phyloP scores from a whole-genome alignment of 2,329 filamentous ascomycete genomes.

The Hypoxylon sp. region DNA sequence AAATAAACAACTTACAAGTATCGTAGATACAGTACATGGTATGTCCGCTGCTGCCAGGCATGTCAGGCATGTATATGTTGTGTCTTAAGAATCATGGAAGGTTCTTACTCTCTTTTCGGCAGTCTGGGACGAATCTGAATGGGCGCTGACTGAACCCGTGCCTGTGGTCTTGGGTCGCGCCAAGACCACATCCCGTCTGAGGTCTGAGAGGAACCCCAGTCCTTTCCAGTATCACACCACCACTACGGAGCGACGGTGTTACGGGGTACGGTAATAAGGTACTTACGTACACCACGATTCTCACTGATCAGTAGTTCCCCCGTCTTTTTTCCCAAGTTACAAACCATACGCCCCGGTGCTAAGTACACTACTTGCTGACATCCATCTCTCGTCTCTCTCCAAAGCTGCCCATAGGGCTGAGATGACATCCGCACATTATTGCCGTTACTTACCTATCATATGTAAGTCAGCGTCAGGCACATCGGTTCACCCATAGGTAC shows the following conservation, averaged over 20 bases:
- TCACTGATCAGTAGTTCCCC: conserved; percentile 24
- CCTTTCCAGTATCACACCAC: conserved; percentile 29
- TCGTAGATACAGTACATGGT: conserved; percentile 5
- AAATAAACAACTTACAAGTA: conserved; percentile 16
- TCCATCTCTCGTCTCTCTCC: conserved; percentile 12
- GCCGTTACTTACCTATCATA: conserved; percentile 30
- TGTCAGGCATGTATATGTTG: conserved; percentile 12
- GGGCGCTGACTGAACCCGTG: conserved; percentile 51
- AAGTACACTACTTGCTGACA: background rate
- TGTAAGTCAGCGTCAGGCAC: conserved; percentile 38
- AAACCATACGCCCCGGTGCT: conserved; percentile 1
- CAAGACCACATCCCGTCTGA: conserved; percentile 50
- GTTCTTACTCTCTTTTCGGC: conserved; percentile 44
- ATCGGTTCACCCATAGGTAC: conserved; percentile 26
- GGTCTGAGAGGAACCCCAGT: conserved; percentile 27
- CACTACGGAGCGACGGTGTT: conserved; percentile 16
- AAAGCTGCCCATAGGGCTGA: conserved; percentile 50
- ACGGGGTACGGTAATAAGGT: conserved; percentile 42
- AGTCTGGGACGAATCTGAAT: conserved; percentile 47
- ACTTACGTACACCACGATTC: conserved; percentile 47
- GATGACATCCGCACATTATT: conserved; percentile 48
- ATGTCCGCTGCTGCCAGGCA: conserved; percentile 22
- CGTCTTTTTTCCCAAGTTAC: conserved; percentile 14
- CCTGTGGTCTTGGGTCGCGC: conserved; percentile 52
- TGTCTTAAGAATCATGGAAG: conserved; percentile 18